Percentiles rank a stretch among this genome's conserved stretches.
These are phyloP conservation scores for Diutina mesorugosa DNA, from an alignment of 1,139 yeast genomes.

Conservation along the genomic window DNA sequence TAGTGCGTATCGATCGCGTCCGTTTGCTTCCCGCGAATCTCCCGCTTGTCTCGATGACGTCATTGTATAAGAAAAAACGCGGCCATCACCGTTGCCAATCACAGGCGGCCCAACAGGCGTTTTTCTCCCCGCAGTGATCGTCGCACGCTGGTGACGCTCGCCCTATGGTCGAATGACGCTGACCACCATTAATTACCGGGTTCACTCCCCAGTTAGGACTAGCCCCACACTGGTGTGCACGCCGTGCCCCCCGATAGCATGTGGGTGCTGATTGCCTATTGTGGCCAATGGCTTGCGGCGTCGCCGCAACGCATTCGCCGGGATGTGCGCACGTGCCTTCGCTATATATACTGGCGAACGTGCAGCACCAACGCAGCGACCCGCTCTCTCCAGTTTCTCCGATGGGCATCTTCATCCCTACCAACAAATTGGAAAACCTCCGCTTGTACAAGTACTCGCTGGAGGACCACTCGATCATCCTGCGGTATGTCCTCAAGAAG, in stretches of 20 bases:
- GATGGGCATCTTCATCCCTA: constrained; percentile 70
- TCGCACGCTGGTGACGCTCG: too few species aligned
- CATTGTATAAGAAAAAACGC: neutral
- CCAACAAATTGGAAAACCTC: constrained; percentile 45
- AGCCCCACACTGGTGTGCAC: neutral
- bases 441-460: constrained; percentile 59
- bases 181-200: too few species aligned
- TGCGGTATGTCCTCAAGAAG: constrained; percentile 63
- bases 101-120: neutral
- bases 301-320: neutral
- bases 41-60: neutral
- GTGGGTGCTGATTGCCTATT: neutral
- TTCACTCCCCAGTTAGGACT: too few species aligned
- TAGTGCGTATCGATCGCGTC: neutral
- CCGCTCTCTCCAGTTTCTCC: neutral
- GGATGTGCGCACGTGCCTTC: neutral
- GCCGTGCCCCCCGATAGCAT: neutral
- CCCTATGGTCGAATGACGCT: too few species aligned
- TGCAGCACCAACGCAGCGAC: neutral
- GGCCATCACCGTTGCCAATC: neutral
- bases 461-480: constrained; percentile 70
- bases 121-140: too few species aligned
- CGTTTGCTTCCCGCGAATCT: too few species aligned
- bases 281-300: neutral
- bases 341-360: neutral